phyloP scores from a whole-genome alignment of 495 filamentous ascomycete species.

The Podospora anserina region DNA sequence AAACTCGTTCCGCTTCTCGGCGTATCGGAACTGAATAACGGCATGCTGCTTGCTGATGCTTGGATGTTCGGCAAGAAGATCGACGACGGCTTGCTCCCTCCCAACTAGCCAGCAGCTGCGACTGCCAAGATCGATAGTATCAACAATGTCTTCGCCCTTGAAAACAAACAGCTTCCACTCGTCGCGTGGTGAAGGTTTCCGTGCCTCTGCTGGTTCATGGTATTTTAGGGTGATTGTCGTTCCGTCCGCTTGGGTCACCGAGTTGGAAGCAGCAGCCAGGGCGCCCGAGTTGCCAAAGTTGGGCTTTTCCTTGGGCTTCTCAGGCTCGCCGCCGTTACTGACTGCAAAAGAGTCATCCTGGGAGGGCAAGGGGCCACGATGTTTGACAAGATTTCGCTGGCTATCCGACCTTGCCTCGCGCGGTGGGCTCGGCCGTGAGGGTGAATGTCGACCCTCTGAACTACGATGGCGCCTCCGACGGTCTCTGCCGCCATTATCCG shows the following conservation, averaged over 20 bases:
- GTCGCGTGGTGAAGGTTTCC: conserved; percentile 75
- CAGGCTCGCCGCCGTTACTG: conserved; percentile 48
- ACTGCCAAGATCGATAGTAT: conserved; percentile 69
- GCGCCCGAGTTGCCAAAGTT: conserved; percentile 80
- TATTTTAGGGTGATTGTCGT: conserved; percentile 81
- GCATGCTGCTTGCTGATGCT: conserved; percentile 94
- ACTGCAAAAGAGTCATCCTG: conserved; percentile 65
- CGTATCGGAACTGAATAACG: conserved; percentile 86
- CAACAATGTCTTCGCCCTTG: conserved; percentile 74
- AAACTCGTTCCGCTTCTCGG: conserved; percentile 78
- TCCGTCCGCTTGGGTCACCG: conserved; percentile 64
- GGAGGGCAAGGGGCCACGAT: conserved; percentile 61
- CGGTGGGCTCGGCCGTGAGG: background rate
- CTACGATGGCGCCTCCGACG: conserved; percentile 10
- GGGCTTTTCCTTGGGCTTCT: conserved; percentile 76
- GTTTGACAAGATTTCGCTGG: conserved; percentile 34
- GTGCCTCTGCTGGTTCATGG: conserved; percentile 88
- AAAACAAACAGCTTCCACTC: conserved; percentile 92
- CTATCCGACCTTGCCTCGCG: conserved; percentile 20
- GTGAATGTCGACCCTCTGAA: conserved; percentile 12
- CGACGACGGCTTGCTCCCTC: conserved; percentile 72
- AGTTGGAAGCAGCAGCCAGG: conserved; percentile 85
- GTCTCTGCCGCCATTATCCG: conserved; percentile 13
- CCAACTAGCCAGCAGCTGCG: conserved; percentile 91
- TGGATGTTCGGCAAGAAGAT: conserved; percentile 82